Percentiles rank a stretch among this genome's conserved stretches.
These are phyloP conservation scores for Lanmaoa pseudosensibilis DNA, from an alignment of 768 basidiomycete species.

Conservation along the genomic window DNA sequence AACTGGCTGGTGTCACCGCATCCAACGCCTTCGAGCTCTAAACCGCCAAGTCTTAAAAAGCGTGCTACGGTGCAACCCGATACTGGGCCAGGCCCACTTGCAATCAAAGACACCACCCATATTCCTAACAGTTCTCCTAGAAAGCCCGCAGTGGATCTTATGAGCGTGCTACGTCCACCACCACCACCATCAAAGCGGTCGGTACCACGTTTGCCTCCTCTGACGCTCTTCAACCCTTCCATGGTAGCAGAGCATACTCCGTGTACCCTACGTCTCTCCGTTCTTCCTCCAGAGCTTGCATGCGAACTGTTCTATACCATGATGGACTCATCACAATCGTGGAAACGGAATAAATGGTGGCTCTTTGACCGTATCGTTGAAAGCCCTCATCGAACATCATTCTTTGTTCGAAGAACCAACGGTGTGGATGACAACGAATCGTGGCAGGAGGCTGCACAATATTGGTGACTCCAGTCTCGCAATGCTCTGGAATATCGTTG, in stretches of 20 bases:
- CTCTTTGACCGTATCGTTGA: constrained; percentile 79
- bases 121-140: constrained; percentile 16
- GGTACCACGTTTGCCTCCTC: constrained; percentile 48
- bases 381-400: constrained; percentile 80
- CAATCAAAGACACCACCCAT: constrained; percentile 21
- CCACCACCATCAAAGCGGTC: constrained; percentile 35
- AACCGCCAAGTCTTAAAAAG: constrained; percentile 22
- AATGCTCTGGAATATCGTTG: not conserved
- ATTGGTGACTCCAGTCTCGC: constrained; percentile 50
- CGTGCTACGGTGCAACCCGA: constrained; percentile 5
- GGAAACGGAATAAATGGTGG: constrained; percentile 83
- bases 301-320: constrained; percentile 73
- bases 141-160: constrained; percentile 47
- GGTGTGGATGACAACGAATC: constrained; percentile 44
- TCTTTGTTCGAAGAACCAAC: constrained; percentile 60
- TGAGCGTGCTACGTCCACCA: constrained; percentile 56
- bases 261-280: constrained; percentile 68
- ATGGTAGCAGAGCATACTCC: constrained; percentile 71
- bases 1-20: constrained; percentile 48
- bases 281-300: constrained; percentile 75
- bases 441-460: constrained; percentile 74
- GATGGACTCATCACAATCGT: constrained; percentile 57
- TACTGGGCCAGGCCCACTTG: not conserved
- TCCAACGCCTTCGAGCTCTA: constrained; percentile 18
- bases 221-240: constrained; percentile 59